Base-by-base conservation (phyloP, 2,329 filamentous ascomycete genomes). In the Colletotrichum lini region DNA sequence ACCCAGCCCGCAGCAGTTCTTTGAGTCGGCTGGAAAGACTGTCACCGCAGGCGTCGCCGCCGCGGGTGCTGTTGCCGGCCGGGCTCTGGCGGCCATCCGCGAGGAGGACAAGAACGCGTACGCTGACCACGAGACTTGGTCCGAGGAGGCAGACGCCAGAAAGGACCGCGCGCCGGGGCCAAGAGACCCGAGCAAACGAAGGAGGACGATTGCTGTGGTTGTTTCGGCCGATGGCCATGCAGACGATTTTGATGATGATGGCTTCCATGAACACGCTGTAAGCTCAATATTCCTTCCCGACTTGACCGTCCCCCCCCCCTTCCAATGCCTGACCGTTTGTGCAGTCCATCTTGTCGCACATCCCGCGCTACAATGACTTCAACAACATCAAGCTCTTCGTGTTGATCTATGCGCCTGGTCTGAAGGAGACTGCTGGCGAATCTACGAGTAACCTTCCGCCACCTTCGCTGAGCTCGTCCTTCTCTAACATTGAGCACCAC, bases 121-220 rank as follows among this genome's bases (percentile, higher is more conserved):
- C 80, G 91, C 91, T 74, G 96, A 98, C 80, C 94, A 96, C 82
- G 93, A 94, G 79, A 91, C 94, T 63, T 98, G 96, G 96, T 95
- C 93, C 16, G 95, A 98, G 80, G 95, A 98, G 83, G 94, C 92
- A 26, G 92, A 94, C 76, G 88, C 92, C 59, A 90, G 92, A 78
- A 84, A 84, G 75, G 84, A 87, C 65, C 84, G 84, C 65, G 75
- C 78, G 70, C 75, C 84, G 47, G 76, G 79, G 70, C 70, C 80
- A 69, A 73, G 79, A 75, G 76, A 80, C 61, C 72, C 81, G 61
- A 73, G 79, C 62, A 89, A 85, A 77, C 88, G 86, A 76, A 89
- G 90, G 77, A 96, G 92, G 85, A 94, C 91, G 0, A 93, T 98
- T n/a, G 95, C 92, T 9, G 90, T 98, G 76, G 92, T 98, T 16